These are phyloP conservation scores for Intubia oerlemansii DNA, from an alignment of 2,329 filamentous ascomycete species.

Conservation along the genomic window DNA sequence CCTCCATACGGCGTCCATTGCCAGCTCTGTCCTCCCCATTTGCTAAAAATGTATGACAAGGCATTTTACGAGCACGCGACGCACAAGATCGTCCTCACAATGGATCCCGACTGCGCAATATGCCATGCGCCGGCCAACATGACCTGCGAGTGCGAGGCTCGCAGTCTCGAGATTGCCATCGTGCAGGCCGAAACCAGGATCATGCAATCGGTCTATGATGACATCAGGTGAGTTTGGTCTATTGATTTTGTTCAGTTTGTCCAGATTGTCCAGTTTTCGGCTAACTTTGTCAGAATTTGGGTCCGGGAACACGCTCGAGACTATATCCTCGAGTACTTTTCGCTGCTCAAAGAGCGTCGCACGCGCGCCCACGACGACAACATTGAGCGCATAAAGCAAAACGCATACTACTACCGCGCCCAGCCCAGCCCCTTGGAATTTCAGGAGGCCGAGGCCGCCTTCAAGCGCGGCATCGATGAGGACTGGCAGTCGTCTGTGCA, in stretches of 20 bases:
- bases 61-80: no score
- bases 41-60: no score
- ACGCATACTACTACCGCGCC: slow-evolving; percentile 35
- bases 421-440: slow-evolving; percentile 41
- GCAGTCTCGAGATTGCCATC: slow-evolving; percentile 39
- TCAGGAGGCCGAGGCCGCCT: slow-evolving; percentile 36
- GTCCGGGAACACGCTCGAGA: slow-evolving; percentile 44
- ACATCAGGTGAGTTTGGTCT: slow-evolving; percentile 43
- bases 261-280: background rate
- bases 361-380: slow-evolving; percentile 33
- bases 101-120: slow-evolving; percentile 51
- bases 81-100: no score
- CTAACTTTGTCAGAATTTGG: slow-evolving; percentile 33
- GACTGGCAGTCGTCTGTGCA: slow-evolving; percentile 60
- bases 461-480: slow-evolving; percentile 56
- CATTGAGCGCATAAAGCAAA: slow-evolving; percentile 31
- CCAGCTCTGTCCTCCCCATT: no score
- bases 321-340: slow-evolving; percentile 45
- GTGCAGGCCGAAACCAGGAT: slow-evolving; percentile 40
- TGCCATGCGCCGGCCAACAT: slow-evolving; percentile 36
- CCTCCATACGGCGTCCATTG: no score
- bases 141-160: slow-evolving; percentile 44
- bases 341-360: slow-evolving; percentile 36
- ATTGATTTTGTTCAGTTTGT: no score
- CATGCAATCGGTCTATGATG: slow-evolving; percentile 39